Evolutionary conservation across 169 alveolate species (phyloP).

Genomic region (Eimeria zaria): DNA sequence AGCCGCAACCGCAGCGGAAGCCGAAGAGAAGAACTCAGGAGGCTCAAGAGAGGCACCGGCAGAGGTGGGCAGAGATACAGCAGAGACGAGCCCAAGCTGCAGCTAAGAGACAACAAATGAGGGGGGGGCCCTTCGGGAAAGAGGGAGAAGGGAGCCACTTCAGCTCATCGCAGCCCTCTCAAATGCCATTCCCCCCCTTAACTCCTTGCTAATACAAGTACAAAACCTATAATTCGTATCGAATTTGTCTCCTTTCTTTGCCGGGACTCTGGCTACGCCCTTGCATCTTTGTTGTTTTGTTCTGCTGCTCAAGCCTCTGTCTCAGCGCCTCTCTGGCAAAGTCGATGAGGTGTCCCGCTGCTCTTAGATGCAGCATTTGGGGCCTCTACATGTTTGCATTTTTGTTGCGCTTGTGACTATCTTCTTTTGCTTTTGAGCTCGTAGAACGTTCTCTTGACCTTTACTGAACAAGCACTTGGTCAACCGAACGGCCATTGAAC

Average conservation of each 20-base stretch:
- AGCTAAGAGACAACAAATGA: constrained; percentile 3
- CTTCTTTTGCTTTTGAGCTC: background rate
- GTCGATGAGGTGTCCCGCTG: background rate
- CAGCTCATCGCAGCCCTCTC: background rate
- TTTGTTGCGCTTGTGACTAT: background rate
- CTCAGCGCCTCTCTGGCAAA: background rate
- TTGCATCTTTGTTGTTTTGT: background rate
- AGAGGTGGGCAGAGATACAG: constrained; percentile 61
- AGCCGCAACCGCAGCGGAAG: constrained; percentile 54
- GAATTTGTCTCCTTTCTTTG: background rate
- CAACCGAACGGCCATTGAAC: background rate
- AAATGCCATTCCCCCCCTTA: background rate
- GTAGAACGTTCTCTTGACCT: too few species aligned
- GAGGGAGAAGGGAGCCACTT: constrained; percentile 11
- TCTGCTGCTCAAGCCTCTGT: background rate
- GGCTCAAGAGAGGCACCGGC: constrained; percentile 67
- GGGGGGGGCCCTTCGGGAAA: background rate
- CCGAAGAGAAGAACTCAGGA: constrained; percentile 57
- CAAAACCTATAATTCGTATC: background rate
- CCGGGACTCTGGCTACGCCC: background rate
- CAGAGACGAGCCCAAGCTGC: constrained; percentile 73
- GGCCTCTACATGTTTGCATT: background rate
- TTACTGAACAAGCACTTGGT: background rate
- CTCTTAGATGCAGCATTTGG: background rate
- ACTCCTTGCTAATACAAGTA: constrained; percentile 11